A percentile compares a stretch with the other conserved stretches of the same genome.
These are phyloP conservation scores for Amphirosellinia nigrospora DNA, from an alignment of 495 filamentous ascomycete species.

Conservation along the genomic window DNA sequence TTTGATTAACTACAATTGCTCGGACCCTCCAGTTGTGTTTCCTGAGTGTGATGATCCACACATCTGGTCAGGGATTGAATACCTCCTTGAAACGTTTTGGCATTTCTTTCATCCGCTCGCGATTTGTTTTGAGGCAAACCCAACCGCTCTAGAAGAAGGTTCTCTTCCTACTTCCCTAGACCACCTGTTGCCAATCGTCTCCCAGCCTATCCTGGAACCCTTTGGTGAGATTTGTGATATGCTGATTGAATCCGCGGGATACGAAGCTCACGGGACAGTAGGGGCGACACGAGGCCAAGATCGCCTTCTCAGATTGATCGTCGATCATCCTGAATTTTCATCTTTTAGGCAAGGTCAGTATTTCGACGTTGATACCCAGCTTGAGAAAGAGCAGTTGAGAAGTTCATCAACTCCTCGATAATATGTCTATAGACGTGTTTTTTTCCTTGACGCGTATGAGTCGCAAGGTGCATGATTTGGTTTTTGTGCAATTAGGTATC, in stretches of 20 bases:
- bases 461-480: neutral
- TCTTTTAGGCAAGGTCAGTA: slow-evolving; percentile 20
- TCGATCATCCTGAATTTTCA: neutral
- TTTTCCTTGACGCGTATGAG: neutral
- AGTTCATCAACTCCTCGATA: neutral
- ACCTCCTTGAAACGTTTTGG: slow-evolving; percentile 8
- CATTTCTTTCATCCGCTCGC: slow-evolving; percentile 8
- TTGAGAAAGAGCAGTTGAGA: neutral
- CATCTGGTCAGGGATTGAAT: neutral
- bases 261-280: neutral
- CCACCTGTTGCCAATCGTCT: neutral
- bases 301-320: neutral
- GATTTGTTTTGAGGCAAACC: neutral
- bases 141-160: neutral
- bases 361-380: slow-evolving; percentile 13
- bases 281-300: neutral
- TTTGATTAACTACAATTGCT: slow-evolving; percentile 1
- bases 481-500: neutral
- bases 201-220: neutral
- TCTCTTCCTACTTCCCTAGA: neutral
- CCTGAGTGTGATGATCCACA: neutral
- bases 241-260: slow-evolving; percentile 2
- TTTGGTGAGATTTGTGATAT: slow-evolving; percentile 16
- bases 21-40: neutral
- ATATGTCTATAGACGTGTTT: neutral